Evolutionary conservation across 805 yeast genomes (phyloP), one percentile per base, ranked within the genome.

Genomic region (Zygoascus tannicola): DNA sequence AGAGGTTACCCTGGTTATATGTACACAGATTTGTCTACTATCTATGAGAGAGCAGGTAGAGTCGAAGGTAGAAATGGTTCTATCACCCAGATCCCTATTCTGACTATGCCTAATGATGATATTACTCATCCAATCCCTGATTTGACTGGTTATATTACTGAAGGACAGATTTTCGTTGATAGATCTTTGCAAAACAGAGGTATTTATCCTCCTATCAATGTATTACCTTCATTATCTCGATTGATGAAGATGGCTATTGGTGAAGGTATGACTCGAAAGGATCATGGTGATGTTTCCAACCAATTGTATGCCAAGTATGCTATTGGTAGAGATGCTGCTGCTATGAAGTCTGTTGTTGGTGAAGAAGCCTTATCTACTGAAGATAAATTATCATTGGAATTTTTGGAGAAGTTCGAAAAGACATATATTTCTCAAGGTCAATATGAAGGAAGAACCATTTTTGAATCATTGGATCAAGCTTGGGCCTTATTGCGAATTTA

Each of bases 1-100:
- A 87, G 99, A 81, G 99, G 99, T 75, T 92, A 92, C 69, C 99
- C 99, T 53, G 99, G 99, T 84, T 92, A 92, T 69, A 92, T 92
- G 99, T 92, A 92, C 73, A 92, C 99, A 39, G 99, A 92, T 81
- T 85, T 92, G 74, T 85, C 97, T 41, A 92, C 97, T 42, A 87
- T 92, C 61, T 92, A 92, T 68, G 99, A 92, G 73, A 85, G 99
- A 75, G 99, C 99, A 38, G 99, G 99, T 66, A 85, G 99, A 75
- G 97, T 92, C 51, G 98, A 92, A 71, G 99, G 99, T 55, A 83
- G 98, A 73, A 92, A 92, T 62, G 99, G 99, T 65, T 92, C 98
- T 39, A 92, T 92, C 64, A 92, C 99, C 38, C 99, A 92, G 73
- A 85, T 92, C 65, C 99, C 99, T 49, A 92, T 92, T 66, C 79